Percentiles rank a stretch among this genome's conserved stretches.
Conservation (phyloP, 208 protist genomes). For the Wallacemonas collosoma region DNA sequence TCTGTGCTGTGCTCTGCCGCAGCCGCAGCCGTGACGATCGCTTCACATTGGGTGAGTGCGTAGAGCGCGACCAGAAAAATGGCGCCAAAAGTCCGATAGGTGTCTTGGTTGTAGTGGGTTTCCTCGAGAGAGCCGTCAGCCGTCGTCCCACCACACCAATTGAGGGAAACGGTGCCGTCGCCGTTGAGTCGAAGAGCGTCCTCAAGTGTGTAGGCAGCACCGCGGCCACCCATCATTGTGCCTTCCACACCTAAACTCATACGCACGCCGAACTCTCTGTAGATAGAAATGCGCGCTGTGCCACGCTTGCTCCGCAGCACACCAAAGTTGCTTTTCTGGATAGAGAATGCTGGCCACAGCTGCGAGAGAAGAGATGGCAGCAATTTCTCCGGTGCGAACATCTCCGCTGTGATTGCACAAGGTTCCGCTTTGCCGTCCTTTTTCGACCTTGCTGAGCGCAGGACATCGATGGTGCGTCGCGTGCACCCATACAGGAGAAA, state of each 20-base stretch:
- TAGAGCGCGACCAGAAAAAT: constrained; percentile 21
- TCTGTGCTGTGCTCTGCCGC: neutral
- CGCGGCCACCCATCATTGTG: constrained; percentile 89
- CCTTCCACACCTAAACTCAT: constrained; percentile 95
- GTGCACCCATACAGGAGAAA: constrained; percentile 96
- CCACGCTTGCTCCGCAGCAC: constrained; percentile 88
- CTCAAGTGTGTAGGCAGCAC: constrained; percentile 16
- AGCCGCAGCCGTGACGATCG: constrained; percentile 10
- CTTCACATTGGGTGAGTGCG: constrained; percentile 15
- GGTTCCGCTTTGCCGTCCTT: neutral
- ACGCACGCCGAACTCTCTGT: constrained; percentile 88
- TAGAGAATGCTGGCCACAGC: constrained; percentile 65
- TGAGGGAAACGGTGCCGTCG: constrained; percentile 5
- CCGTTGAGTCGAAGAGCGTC: neutral
- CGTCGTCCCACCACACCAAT: constrained; percentile 2
- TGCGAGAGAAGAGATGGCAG: constrained; percentile 62
- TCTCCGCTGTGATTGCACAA: neutral
- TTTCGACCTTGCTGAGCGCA: constrained; percentile 12
- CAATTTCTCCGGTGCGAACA: constrained; percentile 67
- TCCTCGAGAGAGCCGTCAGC: neutral
- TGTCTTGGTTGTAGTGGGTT: constrained; percentile 30
- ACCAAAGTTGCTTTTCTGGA: constrained; percentile 81
- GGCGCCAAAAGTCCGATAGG: constrained; percentile 21
- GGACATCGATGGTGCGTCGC: constrained; percentile 24
- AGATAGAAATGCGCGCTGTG: constrained; percentile 92